Conservation (phyloP, 108 stramenopile genomes). For the Schizochytrium sp. region DNA sequence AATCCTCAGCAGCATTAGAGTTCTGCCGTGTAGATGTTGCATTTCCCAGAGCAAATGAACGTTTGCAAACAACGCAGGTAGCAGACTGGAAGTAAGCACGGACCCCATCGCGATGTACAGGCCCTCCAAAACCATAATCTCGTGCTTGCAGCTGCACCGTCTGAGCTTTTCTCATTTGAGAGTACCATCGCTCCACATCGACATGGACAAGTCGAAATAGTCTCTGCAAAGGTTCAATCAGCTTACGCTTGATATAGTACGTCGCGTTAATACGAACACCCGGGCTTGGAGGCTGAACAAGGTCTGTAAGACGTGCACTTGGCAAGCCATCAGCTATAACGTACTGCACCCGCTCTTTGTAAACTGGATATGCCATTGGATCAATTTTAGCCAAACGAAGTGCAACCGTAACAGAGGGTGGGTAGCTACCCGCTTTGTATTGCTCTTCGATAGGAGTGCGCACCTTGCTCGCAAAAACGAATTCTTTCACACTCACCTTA, state of each 20-base stretch:
- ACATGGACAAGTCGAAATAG: conserved; percentile 57
- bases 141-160: not conserved
- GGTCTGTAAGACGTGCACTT: conserved; percentile 37
- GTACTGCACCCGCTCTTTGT: conserved; percentile 57
- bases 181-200: conserved; percentile 50
- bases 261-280: conserved; percentile 5
- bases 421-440: conserved; percentile 10
- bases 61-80: conserved; percentile 21
- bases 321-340: conserved; percentile 45
- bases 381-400: conserved; percentile 15
- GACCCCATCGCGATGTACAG: conserved; percentile 1
- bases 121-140: not conserved
- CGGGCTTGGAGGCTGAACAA: conserved; percentile 37
- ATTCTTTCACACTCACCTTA: not conserved
- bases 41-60: not conserved
- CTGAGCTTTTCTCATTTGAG: conserved; percentile 5
- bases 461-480: conserved; percentile 62
- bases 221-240: conserved; percentile 18
- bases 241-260: conserved; percentile 16
- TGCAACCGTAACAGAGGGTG: conserved; percentile 19
- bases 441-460: conserved; percentile 36
- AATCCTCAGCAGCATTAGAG: not conserved
- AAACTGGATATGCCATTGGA: conserved; percentile 34
- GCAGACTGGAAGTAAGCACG: not conserved
- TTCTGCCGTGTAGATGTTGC: not conserved